phyloP scores from a whole-genome alignment of 208 protist genomes.

The Phytomonas serpens region DNA sequence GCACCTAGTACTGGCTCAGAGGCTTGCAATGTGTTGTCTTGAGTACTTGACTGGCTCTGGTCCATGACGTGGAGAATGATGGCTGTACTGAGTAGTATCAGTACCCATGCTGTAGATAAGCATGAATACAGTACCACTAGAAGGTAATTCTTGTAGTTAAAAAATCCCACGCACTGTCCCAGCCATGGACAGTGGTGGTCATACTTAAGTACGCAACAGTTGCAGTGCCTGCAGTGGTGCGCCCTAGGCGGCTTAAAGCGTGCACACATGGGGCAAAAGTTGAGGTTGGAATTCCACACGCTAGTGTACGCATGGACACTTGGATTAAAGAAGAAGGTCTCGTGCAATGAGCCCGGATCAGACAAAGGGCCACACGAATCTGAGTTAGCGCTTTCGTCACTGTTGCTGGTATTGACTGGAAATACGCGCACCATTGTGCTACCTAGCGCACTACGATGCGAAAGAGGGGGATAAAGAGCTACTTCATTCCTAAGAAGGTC shows the following conservation, averaged over 20 bases:
- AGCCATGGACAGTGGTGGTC: constrained; percentile 93
- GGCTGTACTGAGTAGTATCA: constrained; percentile 36
- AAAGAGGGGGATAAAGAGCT: background rate
- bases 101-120: constrained; percentile 62
- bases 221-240: constrained; percentile 87
- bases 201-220: constrained; percentile 84
- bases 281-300: constrained; percentile 43
- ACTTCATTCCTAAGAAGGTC: background rate
- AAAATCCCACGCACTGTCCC: constrained; percentile 88
- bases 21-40: background rate
- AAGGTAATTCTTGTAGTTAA: constrained; percentile 90
- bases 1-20: background rate
- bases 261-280: constrained; percentile 75
- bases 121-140: constrained; percentile 70
- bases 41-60: background rate
- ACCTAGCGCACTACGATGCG: background rate
- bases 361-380: background rate
- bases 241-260: constrained; percentile 83
- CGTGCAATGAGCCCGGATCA: constrained; percentile 8
- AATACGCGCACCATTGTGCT: background rate
- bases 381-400: background rate
- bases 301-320: constrained; percentile 51
- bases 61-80: constrained; percentile 20
- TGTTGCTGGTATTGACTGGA: background rate
- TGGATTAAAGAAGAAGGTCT: constrained; percentile 57